Conservation (phyloP, 129 eudicot species). For the Tanacetum coccineum region DNA sequence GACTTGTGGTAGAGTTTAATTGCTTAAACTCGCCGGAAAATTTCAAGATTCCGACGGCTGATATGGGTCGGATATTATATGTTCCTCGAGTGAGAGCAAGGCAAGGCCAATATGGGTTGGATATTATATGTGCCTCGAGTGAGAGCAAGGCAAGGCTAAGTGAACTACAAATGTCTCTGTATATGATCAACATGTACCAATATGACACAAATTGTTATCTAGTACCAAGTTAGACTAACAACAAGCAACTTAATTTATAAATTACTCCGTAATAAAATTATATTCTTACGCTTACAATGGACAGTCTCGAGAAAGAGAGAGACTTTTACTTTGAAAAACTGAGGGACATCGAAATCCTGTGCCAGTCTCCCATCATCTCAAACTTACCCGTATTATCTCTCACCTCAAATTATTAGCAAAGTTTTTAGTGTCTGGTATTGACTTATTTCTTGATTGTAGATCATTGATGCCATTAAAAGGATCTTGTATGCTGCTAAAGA, state of each 20-base stretch:
- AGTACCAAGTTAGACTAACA: not conserved
- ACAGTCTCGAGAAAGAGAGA: constrained; percentile 88
- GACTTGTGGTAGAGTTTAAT: too few species aligned
- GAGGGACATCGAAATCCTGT: constrained; percentile 83
- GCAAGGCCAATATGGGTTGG: too few species aligned
- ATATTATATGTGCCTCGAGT: too few species aligned
- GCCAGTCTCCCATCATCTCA: constrained; percentile 76
- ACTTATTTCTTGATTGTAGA: too few species aligned
- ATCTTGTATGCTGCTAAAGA: constrained; percentile 73
- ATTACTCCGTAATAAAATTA: too few species aligned
- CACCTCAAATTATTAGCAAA: not conserved
- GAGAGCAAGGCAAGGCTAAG: too few species aligned
- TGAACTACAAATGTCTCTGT: constrained; percentile 42
- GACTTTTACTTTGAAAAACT: constrained; percentile 94
- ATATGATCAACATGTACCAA: constrained; percentile 64
- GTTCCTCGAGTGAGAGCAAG: too few species aligned
- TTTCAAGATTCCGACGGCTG: too few species aligned
- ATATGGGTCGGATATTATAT: too few species aligned
- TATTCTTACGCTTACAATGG: constrained; percentile 56
- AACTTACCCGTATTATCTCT: constrained; percentile 48
- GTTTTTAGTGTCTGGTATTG: too few species aligned
- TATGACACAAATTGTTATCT: not conserved
- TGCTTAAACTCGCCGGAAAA: too few species aligned
- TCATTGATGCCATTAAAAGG: constrained; percentile 57
- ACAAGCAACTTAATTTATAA: constrained; percentile 11